These are phyloP conservation scores for Candida stauntonica DNA, from an alignment of 805 yeast genomes.

Conservation along the genomic window DNA sequence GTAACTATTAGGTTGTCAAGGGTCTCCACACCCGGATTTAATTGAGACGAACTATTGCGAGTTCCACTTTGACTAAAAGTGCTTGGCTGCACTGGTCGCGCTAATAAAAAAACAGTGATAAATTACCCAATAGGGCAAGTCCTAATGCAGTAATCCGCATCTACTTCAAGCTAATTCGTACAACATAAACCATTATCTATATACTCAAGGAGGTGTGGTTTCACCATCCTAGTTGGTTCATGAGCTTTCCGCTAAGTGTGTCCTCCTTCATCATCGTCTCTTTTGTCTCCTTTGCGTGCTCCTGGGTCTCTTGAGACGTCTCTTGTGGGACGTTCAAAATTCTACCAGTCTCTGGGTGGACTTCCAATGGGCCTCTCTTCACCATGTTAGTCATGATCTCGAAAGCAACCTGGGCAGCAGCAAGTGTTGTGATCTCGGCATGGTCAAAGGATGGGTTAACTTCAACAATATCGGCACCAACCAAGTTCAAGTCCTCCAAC, in stretches of 20 bases:
- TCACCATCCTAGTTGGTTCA: slow-evolving; percentile 13
- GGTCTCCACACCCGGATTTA: too few relatives aligned
- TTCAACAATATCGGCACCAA: slow-evolving; percentile 78
- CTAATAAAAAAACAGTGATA: too few relatives aligned
- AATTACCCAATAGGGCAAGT: too few relatives aligned
- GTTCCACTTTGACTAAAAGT: too few relatives aligned
- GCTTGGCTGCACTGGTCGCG: too few relatives aligned
- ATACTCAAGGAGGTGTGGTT: neutral
- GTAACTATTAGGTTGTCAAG: too few relatives aligned
- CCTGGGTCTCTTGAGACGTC: neutral
- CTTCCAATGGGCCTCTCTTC: slow-evolving; percentile 42
- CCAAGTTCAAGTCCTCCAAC: slow-evolving; percentile 52
- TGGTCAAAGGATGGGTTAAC: slow-evolving; percentile 63
- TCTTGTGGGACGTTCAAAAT: slow-evolving; percentile 4
- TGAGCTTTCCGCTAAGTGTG: slow-evolving; percentile 7
- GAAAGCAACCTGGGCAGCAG: slow-evolving; percentile 67
- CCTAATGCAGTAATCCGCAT: too few relatives aligned
- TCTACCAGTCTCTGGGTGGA: slow-evolving; percentile 10
- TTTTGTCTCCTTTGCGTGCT: neutral
- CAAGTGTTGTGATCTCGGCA: slow-evolving; percentile 62
- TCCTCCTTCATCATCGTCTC: neutral
- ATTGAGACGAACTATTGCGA: too few relatives aligned
- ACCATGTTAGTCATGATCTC: slow-evolving; percentile 76
- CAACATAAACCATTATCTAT: too few relatives aligned
- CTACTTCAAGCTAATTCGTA: too few relatives aligned